Evolutionary conservation across 306 rosid species (phyloP).

Genomic region (Cotoneaster glaucophyllus): DNA sequence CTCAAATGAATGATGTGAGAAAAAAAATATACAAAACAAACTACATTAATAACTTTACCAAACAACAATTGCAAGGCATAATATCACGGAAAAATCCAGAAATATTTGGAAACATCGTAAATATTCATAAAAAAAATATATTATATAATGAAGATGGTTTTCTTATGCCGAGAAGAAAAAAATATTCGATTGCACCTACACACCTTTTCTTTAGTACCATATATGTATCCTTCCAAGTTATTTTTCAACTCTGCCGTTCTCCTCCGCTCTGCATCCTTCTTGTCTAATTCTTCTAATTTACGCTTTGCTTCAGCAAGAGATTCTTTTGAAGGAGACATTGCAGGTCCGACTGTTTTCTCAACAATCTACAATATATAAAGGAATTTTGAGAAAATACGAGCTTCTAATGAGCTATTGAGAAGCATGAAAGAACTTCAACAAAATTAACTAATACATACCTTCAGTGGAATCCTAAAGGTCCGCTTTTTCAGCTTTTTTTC

Average conservation of each 20-base stretch:
- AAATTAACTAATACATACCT: slow-evolving; percentile 43
- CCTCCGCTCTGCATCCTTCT: slow-evolving; percentile 86
- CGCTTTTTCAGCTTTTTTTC: slow-evolving; percentile 81
- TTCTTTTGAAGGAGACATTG: slow-evolving; percentile 60
- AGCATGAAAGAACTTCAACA: slow-evolving; percentile 2
- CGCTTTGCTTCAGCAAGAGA: slow-evolving; percentile 65
- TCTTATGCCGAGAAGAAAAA: background rate
- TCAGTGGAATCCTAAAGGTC: slow-evolving; percentile 77
- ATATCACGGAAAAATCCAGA: background rate
- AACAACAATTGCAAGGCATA: background rate
- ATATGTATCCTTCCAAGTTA: slow-evolving; percentile 88
- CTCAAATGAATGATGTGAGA: background rate
- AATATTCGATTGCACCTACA: background rate
- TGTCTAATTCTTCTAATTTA: slow-evolving; percentile 69
- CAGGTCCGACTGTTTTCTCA: slow-evolving; percentile 62
- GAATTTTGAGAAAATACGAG: background rate
- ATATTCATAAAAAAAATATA: background rate
- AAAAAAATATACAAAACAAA: background rate
- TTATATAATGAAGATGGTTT: background rate
- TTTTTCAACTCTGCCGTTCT: slow-evolving; percentile 89
- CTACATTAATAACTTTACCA: background rate
- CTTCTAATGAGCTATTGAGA: background rate
- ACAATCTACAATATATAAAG: slow-evolving; percentile 43
- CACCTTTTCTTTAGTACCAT: slow-evolving; percentile 90
- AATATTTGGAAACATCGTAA: background rate